Evolutionary conservation across 306 rosid species (phyloP), one percentile per base, ranked within the genome.

Genomic region (Fragaria nilgerrensis): DNA sequence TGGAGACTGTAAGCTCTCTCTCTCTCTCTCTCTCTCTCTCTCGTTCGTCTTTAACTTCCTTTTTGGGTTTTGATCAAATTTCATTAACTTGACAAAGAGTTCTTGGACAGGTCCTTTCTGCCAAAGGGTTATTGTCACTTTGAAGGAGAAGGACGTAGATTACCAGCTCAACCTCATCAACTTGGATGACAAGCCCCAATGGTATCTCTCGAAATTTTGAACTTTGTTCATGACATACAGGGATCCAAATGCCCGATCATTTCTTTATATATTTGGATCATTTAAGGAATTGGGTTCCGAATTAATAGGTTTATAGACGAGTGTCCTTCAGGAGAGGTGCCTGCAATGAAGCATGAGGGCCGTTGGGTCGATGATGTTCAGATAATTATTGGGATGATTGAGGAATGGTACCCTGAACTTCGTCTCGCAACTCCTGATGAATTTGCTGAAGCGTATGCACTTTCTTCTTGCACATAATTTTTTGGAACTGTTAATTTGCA

Each of bases 301-400:
- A 29, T 69, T 72, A 66, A 4, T 70, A 91, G 98, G 98, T 86
- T 90, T 78, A 74, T 85, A 85, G 85, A 80, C 1, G 97, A 84
- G 77, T 89, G 82, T 64, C 96, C 92, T 43, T 43, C 45, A 9
- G 2, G 95, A 79, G 82, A 90, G 81, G 96, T 94, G 41, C 98
- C 98, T 0, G 95, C 84, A 48, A 52, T 73, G 76, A 87, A 90
- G 84, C 11, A 43, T 43, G 14, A 85, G 70, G 95, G 47, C 43
- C 88, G 89, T 81, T 94, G 98, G 98, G 86, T 89, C 5, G 1
- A 96, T 79, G 98, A 94, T 68, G 92, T 97, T 17, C 96, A 94
- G 78, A 92, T 88, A 43, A 80, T 94, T 76, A 95, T 90, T 64
- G 92, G 85, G 17, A 72, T 83, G n/a, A 84, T 94, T 1, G 92